phyloP scores from a whole-genome alignment of 257 asterid species.

The Nicotiana noctiflora region DNA sequence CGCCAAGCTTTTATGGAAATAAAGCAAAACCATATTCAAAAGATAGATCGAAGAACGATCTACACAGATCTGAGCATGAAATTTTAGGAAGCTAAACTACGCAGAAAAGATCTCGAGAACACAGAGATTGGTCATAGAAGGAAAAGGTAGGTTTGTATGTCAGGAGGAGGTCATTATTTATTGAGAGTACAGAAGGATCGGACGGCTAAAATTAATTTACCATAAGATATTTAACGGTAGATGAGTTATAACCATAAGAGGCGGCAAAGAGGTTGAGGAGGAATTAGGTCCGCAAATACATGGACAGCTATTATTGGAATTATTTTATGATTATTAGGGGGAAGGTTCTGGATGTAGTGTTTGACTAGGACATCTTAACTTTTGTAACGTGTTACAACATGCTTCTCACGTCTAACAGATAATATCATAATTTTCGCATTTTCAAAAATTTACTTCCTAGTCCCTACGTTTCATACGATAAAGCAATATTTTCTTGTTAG shows the following conservation, averaged over 20 bases:
- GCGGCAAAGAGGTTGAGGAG: constrained; percentile 18
- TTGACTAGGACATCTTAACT: background rate
- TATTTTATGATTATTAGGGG: background rate
- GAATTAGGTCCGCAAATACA: constrained; percentile 4
- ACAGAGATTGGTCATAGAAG: too few relatives aligned
- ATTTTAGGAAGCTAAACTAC: background rate
- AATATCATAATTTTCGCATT: too few relatives aligned
- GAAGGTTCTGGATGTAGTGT: constrained; percentile 1
- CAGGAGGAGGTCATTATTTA: constrained; percentile 5
- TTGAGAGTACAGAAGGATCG: constrained; percentile 18
- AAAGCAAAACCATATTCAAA: constrained; percentile 17
- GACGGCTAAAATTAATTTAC: constrained; percentile 26
- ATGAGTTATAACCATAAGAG: constrained; percentile 5
- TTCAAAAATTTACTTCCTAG: too few relatives aligned
- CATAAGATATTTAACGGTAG: constrained; percentile 26
- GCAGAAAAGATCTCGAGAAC: background rate
- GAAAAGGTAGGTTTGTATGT: background rate
- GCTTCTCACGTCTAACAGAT: constrained; percentile 1
- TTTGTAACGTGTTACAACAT: constrained; percentile 24
- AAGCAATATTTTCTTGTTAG: too few relatives aligned
- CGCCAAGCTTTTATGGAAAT: background rate
- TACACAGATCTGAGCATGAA: background rate
- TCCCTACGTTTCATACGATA: too few relatives aligned
- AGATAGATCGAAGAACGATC: constrained; percentile 31
- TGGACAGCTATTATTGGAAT: constrained; percentile 35